phyloP scores from a whole-genome alignment of 495 filamentous ascomycete genomes.

The Podospora comata region DNA sequence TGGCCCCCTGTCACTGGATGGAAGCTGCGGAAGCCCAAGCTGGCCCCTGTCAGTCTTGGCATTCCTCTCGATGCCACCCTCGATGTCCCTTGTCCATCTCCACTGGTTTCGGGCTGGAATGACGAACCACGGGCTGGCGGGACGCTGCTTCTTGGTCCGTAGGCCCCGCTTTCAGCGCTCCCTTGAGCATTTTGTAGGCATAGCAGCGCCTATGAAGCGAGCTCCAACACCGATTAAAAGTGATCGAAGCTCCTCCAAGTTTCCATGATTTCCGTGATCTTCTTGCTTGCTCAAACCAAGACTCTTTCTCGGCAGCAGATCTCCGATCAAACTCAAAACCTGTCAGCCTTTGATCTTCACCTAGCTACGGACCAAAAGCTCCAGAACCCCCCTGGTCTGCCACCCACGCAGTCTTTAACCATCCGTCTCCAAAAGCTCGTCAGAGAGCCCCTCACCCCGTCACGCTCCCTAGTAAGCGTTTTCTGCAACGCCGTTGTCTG shows the following conservation, averaged over 20 bases:
- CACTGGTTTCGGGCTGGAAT: constrained; percentile 19
- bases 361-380: neutral
- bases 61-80: constrained; percentile 1
- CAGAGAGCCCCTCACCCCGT: neutral
- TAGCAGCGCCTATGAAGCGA: constrained; percentile 8
- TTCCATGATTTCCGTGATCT: constrained; percentile 23
- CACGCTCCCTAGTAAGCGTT: neutral
- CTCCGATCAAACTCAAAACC: constrained; percentile 7
- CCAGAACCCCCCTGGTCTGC: neutral
- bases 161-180: constrained; percentile 17
- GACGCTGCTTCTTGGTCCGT: constrained; percentile 15
- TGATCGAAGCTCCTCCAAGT: constrained; percentile 21
- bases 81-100: neutral
- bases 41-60: constrained; percentile 11
- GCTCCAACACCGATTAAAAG: constrained; percentile 14
- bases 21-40: constrained; percentile 4
- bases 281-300: constrained; percentile 13
- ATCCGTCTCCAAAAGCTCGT: neutral
- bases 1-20: constrained; percentile 7
- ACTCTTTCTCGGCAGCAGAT: constrained; percentile 5
- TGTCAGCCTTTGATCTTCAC: neutral
- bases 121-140: constrained; percentile 20
- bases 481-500: neutral
- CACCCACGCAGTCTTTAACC: neutral
- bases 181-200: constrained; percentile 18